These are phyloP conservation scores for Amyloporia xantha DNA, from an alignment of 768 basidiomycete genomes.

Conservation along the genomic window DNA sequence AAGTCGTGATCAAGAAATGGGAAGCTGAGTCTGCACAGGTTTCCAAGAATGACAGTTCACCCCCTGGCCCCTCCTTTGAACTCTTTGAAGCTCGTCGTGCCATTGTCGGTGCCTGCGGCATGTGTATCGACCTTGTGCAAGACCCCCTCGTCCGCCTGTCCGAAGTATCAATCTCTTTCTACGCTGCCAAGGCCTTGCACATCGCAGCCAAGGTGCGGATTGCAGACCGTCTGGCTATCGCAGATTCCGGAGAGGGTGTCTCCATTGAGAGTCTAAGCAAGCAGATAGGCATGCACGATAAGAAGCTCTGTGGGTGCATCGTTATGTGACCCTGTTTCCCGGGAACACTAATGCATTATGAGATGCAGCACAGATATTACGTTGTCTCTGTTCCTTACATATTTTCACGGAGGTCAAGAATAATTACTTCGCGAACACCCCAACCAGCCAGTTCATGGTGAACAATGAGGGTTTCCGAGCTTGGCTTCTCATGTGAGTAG, in stretches of 20 bases:
- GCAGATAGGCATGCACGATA: slow-evolving; percentile 1
- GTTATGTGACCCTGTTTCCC: background rate
- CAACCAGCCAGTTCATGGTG: slow-evolving; percentile 1
- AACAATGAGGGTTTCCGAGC: background rate
- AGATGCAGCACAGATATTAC: slow-evolving; percentile 1
- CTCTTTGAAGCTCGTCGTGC: slow-evolving; percentile 3
- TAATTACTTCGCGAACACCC: slow-evolving; percentile 6
- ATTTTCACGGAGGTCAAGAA: slow-evolving; percentile 7
- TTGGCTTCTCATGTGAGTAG: slow-evolving; percentile 3
- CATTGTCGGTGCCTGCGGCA: slow-evolving; percentile 5
- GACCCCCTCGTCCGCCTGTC: slow-evolving; percentile 2
- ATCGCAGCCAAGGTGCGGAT: slow-evolving; percentile 4
- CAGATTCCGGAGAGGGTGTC: background rate
- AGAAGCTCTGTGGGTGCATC: slow-evolving; percentile 4
- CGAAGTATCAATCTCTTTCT: background rate
- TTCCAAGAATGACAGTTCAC: too few species aligned
- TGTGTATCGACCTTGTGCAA: slow-evolving; percentile 6
- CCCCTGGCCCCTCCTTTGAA: background rate
- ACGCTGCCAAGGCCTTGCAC: slow-evolving; percentile 3
- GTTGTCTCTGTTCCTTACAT: slow-evolving; percentile 2
- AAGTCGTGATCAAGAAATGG: slow-evolving; percentile 9
- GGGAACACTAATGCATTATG: background rate
- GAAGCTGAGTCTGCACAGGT: background rate
- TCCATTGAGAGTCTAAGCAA: background rate
- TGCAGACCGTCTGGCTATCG: slow-evolving; percentile 4